Evolutionary conservation across 2,329 filamentous ascomycete species (phyloP), one percentile per base, ranked within the genome.

Genomic region (Rutstroemia sp.): DNA sequence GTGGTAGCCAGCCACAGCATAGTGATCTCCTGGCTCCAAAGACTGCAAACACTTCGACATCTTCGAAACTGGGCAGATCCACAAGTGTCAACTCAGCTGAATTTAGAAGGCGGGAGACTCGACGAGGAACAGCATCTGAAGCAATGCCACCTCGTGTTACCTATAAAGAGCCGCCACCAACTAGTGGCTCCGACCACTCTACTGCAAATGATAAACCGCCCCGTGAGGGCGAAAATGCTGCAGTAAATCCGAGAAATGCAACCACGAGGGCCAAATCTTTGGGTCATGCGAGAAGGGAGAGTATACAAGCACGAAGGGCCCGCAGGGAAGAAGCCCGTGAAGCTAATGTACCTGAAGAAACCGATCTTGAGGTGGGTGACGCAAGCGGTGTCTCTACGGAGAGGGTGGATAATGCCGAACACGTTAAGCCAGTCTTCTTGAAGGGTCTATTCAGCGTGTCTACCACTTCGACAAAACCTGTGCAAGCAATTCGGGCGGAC

Each of bases 361-460:
- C 91, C 0, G 90, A 95, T 67, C 81, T 85, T 49, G 91, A 96
- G 57, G 74, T 89, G 25, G 82, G 79, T 17, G 80, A 83, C 57
- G 76, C 76, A 36, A 84, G 81, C 57, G 80, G 81, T 3, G 71
- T 78, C 27, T 86, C 83, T 8, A 82, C 78, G 2, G 83, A 86
- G 42, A 74, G 80, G 23, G 71, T 86, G 9, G 79, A 83, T 59
- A 84, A 82, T 63, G 84, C 87, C 5, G 90, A 95, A 63, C 82
- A 92, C 59, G 86, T 92, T 53, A 96, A 96, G 70, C 94, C 94
- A 0, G 94, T 97, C 3, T 97, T 88, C 70, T 81, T 99, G 57
- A 99, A 97, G 72, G 94, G 94, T 4, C 78, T 99, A 17, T 97
- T 99, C 74, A 97, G 92, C 66, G 94, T 97, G 54, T 95, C 90